These are phyloP conservation scores for Penicillium sp. DNA, from an alignment of 2,329 filamentous ascomycete species.

Conservation along the genomic window DNA sequence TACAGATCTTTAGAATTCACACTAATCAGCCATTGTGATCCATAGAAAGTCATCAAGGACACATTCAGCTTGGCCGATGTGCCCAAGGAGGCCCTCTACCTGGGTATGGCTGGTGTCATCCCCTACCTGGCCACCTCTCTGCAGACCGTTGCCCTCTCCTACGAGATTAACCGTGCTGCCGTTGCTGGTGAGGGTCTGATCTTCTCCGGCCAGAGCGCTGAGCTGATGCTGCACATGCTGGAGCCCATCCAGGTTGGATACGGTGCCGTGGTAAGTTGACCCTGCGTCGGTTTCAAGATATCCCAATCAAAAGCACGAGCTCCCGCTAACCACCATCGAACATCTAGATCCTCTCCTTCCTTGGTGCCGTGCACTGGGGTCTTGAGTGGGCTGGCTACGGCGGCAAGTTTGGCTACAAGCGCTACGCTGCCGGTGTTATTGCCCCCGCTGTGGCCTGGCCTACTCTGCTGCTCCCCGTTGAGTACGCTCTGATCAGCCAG, in stretches of 20 bases:
- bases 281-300: not conserved
- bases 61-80: slow-evolving; percentile 66
- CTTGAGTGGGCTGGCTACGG: slow-evolving; percentile 76
- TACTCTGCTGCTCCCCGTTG: slow-evolving; percentile 77
- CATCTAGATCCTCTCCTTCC: slow-evolving; percentile 79
- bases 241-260: slow-evolving; percentile 90
- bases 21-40: slow-evolving; percentile 1
- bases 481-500: slow-evolving; percentile 82
- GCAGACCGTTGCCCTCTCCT: slow-evolving; percentile 78
- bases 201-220: slow-evolving; percentile 70
- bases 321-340: slow-evolving; percentile 8
- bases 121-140: slow-evolving; percentile 85
- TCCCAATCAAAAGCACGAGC: not conserved
- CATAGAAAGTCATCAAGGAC: slow-evolving; percentile 64
- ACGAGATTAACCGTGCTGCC: slow-evolving; percentile 72
- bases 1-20: not conserved
- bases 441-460: slow-evolving; percentile 86
- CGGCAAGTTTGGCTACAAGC: slow-evolving; percentile 68
- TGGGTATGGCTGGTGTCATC: slow-evolving; percentile 75
- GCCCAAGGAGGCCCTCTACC: slow-evolving; percentile 65
- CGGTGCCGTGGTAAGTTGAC: slow-evolving; percentile 71
- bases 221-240: slow-evolving; percentile 69
- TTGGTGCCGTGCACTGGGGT: slow-evolving; percentile 92
- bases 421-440: slow-evolving; percentile 80
- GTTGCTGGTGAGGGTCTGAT: slow-evolving; percentile 62